Evolutionary conservation across 148 eudicot species (phyloP).

Genomic region (Camellia japonica): DNA sequence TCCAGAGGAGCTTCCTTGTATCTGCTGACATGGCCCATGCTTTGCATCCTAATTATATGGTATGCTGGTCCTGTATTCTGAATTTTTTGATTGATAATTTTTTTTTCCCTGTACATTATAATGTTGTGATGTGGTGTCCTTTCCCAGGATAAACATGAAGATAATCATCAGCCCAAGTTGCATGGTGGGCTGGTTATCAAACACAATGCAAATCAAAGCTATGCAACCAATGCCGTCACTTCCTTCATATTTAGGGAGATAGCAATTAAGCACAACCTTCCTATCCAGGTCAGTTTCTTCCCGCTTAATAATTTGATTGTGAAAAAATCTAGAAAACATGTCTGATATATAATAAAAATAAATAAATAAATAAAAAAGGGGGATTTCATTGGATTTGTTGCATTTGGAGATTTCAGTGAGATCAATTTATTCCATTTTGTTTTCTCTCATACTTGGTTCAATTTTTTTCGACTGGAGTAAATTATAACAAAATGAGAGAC

Average conservation of each 20-base stretch:
- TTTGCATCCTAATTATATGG: slow-evolving; percentile 95
- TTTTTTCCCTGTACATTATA: background rate
- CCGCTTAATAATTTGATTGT: background rate
- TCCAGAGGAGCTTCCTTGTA: slow-evolving; percentile 84
- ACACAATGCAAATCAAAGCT: slow-evolving; percentile 96
- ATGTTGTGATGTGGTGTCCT: background rate
- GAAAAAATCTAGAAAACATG: background rate
- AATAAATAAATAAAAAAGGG: background rate
- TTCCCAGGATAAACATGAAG: slow-evolving; percentile 94
- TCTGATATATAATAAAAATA: background rate
- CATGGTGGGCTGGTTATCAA: slow-evolving; percentile 93
- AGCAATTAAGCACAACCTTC: slow-evolving; percentile 68
- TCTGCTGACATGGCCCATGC: slow-evolving; percentile 99
- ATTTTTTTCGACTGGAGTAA: background rate
- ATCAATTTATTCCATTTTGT: background rate
- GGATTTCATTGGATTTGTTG: background rate
- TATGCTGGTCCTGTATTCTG: slow-evolving; percentile 19
- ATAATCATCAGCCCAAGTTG: slow-evolving; percentile 95
- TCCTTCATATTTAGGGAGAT: slow-evolving; percentile 92
- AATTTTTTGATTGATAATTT: background rate
- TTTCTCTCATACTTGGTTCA: background rate
- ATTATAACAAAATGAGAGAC: background rate
- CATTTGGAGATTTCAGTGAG: background rate
- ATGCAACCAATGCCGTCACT: slow-evolving; percentile 95
- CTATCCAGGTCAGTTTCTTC: slow-evolving; percentile 62